Evolutionary conservation across 1,139 yeast species (phyloP).

Genomic region (Kodamaea sp.): DNA sequence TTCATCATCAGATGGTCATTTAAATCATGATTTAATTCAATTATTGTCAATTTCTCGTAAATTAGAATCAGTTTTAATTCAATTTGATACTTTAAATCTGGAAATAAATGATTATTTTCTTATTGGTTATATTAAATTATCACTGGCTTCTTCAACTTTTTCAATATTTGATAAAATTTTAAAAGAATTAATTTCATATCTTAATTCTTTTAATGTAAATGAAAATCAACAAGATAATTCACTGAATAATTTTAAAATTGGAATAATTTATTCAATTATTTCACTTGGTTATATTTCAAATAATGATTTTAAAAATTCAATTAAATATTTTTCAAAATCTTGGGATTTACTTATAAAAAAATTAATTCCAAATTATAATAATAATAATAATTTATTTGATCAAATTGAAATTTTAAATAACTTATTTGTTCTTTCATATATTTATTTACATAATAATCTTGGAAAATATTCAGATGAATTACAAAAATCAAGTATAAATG

Average conservation of each 20-base stretch:
- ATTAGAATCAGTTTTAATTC: constrained; percentile 21
- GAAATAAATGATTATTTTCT: constrained; percentile 28
- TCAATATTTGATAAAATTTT: constrained; percentile 23
- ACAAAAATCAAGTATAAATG: constrained; percentile 15
- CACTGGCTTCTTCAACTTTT: constrained; percentile 15
- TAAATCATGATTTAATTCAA: constrained; percentile 28
- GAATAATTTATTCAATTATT: constrained; percentile 16
- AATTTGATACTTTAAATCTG: constrained; percentile 16
- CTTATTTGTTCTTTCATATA: constrained; percentile 30
- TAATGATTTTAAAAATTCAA: constrained; percentile 20
- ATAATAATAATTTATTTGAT: constrained; percentile 28
- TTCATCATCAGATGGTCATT: constrained; percentile 3
- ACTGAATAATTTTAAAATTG: constrained; percentile 15
- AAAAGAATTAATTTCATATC: constrained; percentile 25
- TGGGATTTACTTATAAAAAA: constrained; percentile 45
- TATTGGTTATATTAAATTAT: constrained; percentile 29
- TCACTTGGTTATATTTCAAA: constrained; percentile 15
- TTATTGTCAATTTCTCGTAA: constrained; percentile 35
- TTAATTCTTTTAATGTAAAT: constrained; percentile 19
- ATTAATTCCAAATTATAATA: constrained; percentile 39
- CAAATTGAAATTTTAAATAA: constrained; percentile 39
- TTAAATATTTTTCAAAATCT: constrained; percentile 33
- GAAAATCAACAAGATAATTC: constrained; percentile 4
- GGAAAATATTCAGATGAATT: constrained; percentile 12
- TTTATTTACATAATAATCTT: constrained; percentile 30